Base-by-base conservation (phyloP, 345 rosid genomes). In the Adansonia digitata region DNA sequence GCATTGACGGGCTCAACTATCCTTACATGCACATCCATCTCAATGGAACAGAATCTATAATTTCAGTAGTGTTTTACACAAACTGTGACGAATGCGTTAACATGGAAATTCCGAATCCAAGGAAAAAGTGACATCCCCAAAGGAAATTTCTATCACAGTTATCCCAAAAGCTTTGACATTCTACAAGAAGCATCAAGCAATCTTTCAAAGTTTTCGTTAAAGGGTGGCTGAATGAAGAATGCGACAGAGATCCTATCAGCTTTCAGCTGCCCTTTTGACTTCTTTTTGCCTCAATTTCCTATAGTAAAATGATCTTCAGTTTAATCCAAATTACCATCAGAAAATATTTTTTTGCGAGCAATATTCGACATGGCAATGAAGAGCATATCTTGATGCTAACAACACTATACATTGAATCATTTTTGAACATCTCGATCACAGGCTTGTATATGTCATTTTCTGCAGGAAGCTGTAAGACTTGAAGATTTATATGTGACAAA, bases 51-150 rank as follows among this genome's bases (percentile, higher is more conserved):
- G 48, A 43, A 12, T 43, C 48, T 43, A 10, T 2, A 43, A 43
- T 43, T 43, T 43, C 48, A 43, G 13, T 3, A 43, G 48, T 43
- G 48, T 26, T 42, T 10, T 42, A 42, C 11, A 13, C n/a, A 97
- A 52, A 88, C 84, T 1, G 93, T 90, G 66, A 94, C 88, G 40
- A 34, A 86, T 39, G 98, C 90, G n/a, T 0, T 93, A 86, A 40
- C 40, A 27, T 1, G 85, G 77, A 7, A 74, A 76, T 3, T 82
- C 92, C 12, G 69, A 43, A 11, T 94, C 85, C 77, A 86, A 81
- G 64, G 93, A 91, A 1, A 85, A 4, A 31, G 88, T 88, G 59
- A 81, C 76, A 20, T 76, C 93, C 27, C 90, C 90, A 0, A 76
- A 85, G 37, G 90, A 84, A 37, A 68, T 91, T 45, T 80, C 80